A percentile compares a stretch with the other conserved stretches of the same genome.
These are phyloP conservation scores for Fusarium sp. DNA, from an alignment of 2,329 filamentous ascomycete species.

Conservation along the genomic window DNA sequence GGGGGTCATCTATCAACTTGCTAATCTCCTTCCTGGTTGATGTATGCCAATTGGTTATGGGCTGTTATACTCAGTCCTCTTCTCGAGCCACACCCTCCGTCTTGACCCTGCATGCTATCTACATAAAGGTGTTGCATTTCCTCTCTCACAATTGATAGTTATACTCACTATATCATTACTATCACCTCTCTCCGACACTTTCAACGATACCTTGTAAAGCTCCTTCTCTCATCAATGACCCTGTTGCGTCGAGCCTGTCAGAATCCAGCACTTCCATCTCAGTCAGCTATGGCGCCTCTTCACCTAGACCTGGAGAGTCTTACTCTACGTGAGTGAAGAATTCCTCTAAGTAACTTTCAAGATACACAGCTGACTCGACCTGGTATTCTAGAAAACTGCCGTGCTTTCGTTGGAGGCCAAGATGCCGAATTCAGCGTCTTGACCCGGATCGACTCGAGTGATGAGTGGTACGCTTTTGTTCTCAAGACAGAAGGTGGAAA, in stretches of 20 bases:
- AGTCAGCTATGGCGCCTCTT: constrained; percentile 30
- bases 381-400: constrained; percentile 47
- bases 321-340: constrained; percentile 19
- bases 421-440: constrained; percentile 44
- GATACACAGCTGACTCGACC: constrained; percentile 8
- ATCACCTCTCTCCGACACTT: not conserved
- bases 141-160: constrained; percentile 1
- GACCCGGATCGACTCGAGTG: constrained; percentile 42
- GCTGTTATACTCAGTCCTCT: not conserved
- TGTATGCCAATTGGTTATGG: constrained; percentile 1
- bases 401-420: constrained; percentile 41
- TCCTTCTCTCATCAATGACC: constrained; percentile 29
- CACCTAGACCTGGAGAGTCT: constrained; percentile 31
- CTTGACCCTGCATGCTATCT: not conserved
- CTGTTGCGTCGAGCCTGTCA: constrained; percentile 24
- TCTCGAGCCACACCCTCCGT: constrained; percentile 1
- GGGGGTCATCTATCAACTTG: constrained; percentile 13
- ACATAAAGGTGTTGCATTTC: constrained; percentile 35
- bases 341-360: not conserved
- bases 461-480: constrained; percentile 46
- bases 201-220: not conserved
- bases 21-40: constrained; percentile 6
- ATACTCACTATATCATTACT: not conserved
- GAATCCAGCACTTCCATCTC: constrained; percentile 10
- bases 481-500: constrained; percentile 45